Conservation (phyloP, 176 grass and related monocot species). For the Oryza coarctata region DNA sequence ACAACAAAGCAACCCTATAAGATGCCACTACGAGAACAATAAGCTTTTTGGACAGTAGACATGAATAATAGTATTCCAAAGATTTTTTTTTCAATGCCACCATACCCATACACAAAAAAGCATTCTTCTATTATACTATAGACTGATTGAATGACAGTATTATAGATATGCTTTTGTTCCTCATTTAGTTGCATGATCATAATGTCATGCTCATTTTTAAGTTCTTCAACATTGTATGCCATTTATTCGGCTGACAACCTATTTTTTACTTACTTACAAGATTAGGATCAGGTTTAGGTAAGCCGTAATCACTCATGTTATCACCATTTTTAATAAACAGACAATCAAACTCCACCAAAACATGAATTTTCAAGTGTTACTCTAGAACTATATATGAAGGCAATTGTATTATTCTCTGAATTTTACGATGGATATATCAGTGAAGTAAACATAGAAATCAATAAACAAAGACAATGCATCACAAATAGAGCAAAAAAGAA, state of each 20-base stretch:
- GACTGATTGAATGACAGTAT: constrained; percentile 17
- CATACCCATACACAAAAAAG: constrained; percentile 36
- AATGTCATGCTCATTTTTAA: background rate
- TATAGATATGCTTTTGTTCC: constrained; percentile 1
- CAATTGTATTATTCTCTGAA: background rate
- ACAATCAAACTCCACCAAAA: constrained; percentile 17
- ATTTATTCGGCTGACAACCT: background rate
- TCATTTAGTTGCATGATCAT: background rate
- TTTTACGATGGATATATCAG: constrained; percentile 8
- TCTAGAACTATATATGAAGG: background rate
- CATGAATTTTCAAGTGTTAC: background rate
- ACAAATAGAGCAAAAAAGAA: constrained; percentile 2
- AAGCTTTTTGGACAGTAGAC: background rate
- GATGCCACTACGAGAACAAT: constrained; percentile 31
- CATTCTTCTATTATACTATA: background rate
- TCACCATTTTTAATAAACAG: constrained; percentile 1
- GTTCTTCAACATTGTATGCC: background rate
- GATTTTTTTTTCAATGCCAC: constrained; percentile 27
- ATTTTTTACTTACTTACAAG: background rate
- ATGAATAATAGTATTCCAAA: constrained; percentile 27
- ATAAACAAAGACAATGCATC: background rate
- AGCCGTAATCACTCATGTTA: background rate
- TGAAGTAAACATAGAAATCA: constrained; percentile 4
- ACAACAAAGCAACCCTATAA: background rate
- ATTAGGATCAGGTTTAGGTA: background rate